Evolutionary conservation across 2,329 filamentous ascomycete species (phyloP).

Genomic region (Diaporthe helianthi): DNA sequence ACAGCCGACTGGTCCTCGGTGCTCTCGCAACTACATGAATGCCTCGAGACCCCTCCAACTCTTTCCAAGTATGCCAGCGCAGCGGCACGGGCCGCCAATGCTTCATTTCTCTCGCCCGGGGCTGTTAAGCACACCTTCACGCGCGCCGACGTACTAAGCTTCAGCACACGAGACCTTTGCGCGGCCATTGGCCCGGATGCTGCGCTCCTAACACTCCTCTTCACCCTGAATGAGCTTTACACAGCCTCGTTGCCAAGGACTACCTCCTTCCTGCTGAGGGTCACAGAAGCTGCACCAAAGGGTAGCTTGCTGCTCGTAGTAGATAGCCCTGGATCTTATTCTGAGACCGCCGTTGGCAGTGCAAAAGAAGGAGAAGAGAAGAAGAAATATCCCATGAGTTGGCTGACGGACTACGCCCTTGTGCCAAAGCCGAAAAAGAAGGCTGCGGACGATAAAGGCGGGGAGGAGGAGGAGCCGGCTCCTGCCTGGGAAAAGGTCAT

Average conservation of each 20-base stretch:
- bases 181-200: constrained; percentile 26
- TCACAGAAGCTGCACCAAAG: constrained; percentile 24
- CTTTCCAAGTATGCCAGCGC: constrained; percentile 36
- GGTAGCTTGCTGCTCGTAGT: constrained; percentile 34
- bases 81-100: constrained; percentile 31
- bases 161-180: constrained; percentile 20
- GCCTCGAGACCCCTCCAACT: constrained; percentile 28
- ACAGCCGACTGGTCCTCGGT: constrained; percentile 32
- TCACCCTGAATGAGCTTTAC: constrained; percentile 36
- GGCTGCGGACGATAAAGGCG: neutral
- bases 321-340: constrained; percentile 28
- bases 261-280: constrained; percentile 27
- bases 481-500: constrained; percentile 33
- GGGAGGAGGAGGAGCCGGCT: neutral
- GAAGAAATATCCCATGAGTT: constrained; percentile 33
- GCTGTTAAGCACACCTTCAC: constrained; percentile 25
- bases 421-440: constrained; percentile 22
- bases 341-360: neutral
- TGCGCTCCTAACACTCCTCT: constrained; percentile 29
- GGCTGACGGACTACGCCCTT: constrained; percentile 34
- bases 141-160: constrained; percentile 21
- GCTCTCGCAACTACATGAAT: constrained; percentile 28
- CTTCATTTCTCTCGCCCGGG: constrained; percentile 25
- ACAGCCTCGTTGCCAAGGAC: constrained; percentile 30
- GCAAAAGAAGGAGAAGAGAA: constrained; percentile 28